A percentile compares a stretch with the other conserved stretches of the same genome.
Conservation (phyloP, 2,329 filamentous ascomycete genomes). For the Cladosporium sp. region DNA sequence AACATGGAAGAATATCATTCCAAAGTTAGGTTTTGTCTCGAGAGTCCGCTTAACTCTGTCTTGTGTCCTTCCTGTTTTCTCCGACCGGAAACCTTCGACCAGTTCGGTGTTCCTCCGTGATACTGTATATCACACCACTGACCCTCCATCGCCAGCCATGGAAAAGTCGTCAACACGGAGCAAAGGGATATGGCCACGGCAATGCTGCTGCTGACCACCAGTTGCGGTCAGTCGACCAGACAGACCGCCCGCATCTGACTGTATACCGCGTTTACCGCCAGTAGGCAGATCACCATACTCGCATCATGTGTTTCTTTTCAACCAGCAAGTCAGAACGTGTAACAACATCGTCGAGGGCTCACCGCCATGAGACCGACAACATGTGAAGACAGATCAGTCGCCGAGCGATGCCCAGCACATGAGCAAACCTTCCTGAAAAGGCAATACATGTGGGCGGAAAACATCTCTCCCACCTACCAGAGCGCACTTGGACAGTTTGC, state of each 20-base stretch:
- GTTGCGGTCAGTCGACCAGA: neutral
- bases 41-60: slow-evolving; percentile 1
- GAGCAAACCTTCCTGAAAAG: too few species aligned
- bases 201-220: slow-evolving; percentile 4
- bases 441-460: too few species aligned
- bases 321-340: too few species aligned
- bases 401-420: too few species aligned
- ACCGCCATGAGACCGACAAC: too few species aligned
- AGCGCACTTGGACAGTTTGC: neutral
- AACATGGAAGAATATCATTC: slow-evolving; percentile 6
- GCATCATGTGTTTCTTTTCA: neutral
- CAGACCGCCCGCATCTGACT: neutral
- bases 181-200: too few species aligned
- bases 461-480: too few species aligned
- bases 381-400: too few species aligned
- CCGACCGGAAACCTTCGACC: slow-evolving; percentile 8
- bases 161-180: neutral
- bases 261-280: neutral
- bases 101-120: neutral
- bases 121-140: neutral
- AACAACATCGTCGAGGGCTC: too few species aligned
- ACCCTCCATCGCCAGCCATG: neutral
- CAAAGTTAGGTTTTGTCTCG: slow-evolving; percentile 3
- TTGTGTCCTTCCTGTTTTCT: slow-evolving; percentile 1
- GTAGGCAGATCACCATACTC: slow-evolving; percentile 1